Evolutionary conservation across 2,329 filamentous ascomycete genomes (phyloP).

Genomic region (Verticillium dahliae): DNA sequence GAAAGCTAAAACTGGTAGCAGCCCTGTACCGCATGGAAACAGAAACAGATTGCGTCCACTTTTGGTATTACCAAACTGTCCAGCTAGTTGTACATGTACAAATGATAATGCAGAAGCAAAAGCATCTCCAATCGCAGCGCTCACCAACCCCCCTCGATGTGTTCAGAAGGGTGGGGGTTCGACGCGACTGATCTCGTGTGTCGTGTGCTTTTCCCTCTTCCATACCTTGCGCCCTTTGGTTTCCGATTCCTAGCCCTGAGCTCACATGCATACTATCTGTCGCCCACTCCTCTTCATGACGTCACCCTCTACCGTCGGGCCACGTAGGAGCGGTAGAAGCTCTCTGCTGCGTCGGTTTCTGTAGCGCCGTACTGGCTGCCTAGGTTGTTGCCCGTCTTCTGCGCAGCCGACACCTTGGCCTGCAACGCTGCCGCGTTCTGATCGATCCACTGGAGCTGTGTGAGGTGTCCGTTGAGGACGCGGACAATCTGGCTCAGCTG

Average conservation of each 20-base stretch:
- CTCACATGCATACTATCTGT: background rate
- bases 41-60: background rate
- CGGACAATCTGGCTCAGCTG: constrained; percentile 92
- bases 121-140: background rate
- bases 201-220: background rate
- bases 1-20: background rate
- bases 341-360: constrained; percentile 70
- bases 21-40: background rate
- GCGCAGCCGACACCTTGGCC: constrained; percentile 73
- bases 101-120: constrained; percentile 12
- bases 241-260: background rate
- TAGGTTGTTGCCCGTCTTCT: constrained; percentile 66
- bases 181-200: background rate
- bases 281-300: constrained; percentile 1
- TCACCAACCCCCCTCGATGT: background rate
- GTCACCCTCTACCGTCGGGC: constrained; percentile 51
- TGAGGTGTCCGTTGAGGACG: constrained; percentile 87
- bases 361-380: constrained; percentile 50
- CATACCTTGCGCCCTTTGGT: background rate
- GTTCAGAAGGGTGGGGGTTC: background rate
- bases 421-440: constrained; percentile 74
- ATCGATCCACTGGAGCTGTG: constrained; percentile 90
- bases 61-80: constrained; percentile 10
- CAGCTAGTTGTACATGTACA: constrained; percentile 33
- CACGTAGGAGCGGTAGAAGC: constrained; percentile 87